Conservation (phyloP, 306 rosid genomes). For the Rubus parviflorus region DNA sequence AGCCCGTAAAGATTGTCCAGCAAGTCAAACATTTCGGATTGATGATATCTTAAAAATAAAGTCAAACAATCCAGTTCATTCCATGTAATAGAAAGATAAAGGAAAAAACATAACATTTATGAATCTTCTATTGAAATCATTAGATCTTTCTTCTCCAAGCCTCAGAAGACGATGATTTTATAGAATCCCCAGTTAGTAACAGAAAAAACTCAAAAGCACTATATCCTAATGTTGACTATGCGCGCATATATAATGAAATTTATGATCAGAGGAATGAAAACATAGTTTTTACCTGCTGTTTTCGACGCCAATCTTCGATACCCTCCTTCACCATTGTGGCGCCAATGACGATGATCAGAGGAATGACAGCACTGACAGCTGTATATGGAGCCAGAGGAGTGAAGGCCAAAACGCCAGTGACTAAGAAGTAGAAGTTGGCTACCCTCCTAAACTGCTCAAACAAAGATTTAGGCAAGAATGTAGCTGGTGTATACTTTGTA, state of each 20-base stretch:
- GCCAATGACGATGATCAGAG: conserved; percentile 56
- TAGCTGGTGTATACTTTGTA: conserved; percentile 70
- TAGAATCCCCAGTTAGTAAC: neutral
- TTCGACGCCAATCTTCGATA: conserved; percentile 76
- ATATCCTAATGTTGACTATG: neutral
- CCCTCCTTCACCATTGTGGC: conserved; percentile 87
- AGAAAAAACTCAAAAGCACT: neutral
- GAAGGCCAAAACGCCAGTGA: conserved; percentile 69
- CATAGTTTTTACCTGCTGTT: conserved; percentile 61
- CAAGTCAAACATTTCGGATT: neutral
- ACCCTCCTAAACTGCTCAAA: conserved; percentile 99
- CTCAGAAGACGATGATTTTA: neutral
- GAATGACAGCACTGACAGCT: conserved; percentile 80
- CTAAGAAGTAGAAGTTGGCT: conserved; percentile 86
- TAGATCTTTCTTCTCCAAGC: neutral
- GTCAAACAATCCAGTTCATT: conserved; percentile 1
- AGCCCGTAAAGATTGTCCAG: neutral
- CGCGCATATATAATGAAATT: neutral
- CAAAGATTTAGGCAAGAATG: conserved; percentile 87
- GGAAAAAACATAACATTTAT: neutral
- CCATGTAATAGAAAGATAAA: neutral
- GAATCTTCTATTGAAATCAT: neutral
- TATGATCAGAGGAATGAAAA: conserved; percentile 1
- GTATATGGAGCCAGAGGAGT: conserved; percentile 79
- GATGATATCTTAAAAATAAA: neutral